These are phyloP conservation scores for Chaetomium fimeti DNA, from an alignment of 495 filamentous ascomycete species.

Conservation along the genomic window DNA sequence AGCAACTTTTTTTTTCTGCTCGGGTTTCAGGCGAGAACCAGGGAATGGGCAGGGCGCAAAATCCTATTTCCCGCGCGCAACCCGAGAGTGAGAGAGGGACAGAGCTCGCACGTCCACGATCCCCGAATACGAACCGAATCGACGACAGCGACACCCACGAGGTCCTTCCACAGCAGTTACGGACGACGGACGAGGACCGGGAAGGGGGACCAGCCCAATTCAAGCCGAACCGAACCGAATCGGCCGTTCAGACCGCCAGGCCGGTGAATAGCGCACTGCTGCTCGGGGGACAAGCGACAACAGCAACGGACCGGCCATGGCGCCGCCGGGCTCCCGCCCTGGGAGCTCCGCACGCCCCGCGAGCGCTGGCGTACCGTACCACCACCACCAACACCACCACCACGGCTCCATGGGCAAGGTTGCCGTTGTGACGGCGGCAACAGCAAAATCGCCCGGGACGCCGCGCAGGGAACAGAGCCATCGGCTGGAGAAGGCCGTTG, in stretches of 20 bases:
- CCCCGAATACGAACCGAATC: neutral
- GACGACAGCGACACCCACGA: neutral
- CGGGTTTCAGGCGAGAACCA: neutral
- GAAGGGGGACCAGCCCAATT: neutral
- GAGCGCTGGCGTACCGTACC: constrained; percentile 32
- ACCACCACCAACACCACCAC: constrained; percentile 20
- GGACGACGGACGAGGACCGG: neutral
- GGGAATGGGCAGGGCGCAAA: constrained; percentile 8
- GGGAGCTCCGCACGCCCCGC: constrained; percentile 16
- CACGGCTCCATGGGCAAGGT: constrained; percentile 29
- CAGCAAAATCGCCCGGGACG: constrained; percentile 35
- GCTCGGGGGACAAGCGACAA: neutral
- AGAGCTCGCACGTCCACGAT: neutral
- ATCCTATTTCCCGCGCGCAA: neutral
- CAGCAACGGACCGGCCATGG: constrained; percentile 11
- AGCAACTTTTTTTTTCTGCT: constrained; percentile 4
- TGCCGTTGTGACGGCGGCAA: constrained; percentile 27
- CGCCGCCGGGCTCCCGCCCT: constrained; percentile 14
- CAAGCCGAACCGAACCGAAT: neutral
- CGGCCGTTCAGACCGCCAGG: neutral
- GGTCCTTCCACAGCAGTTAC: neutral
- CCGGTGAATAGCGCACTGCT: neutral
- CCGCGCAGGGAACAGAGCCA: constrained; percentile 37
- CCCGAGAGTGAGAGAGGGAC: neutral
- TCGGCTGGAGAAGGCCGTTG: constrained; percentile 33